Evolutionary conservation across 208 protist species (phyloP).

Genomic region (Porcisia hertigi): DNA sequence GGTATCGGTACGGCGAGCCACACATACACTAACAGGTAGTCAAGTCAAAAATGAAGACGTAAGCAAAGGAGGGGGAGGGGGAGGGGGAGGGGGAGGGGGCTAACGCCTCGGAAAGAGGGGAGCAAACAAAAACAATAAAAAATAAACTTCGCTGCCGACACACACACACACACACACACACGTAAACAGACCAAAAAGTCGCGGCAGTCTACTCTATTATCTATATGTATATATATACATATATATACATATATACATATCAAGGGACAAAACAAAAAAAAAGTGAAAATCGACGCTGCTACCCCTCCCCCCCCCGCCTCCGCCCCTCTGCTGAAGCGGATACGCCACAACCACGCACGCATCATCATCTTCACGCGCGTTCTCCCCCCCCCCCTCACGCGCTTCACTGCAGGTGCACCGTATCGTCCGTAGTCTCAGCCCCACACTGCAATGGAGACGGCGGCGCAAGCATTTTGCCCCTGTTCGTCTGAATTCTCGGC

Average conservation of each 20-base stretch:
- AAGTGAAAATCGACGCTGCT: not conserved
- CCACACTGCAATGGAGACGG: constrained; percentile 35
- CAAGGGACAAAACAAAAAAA: too few relatives aligned
- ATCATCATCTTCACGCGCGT: not conserved
- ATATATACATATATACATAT: not conserved
- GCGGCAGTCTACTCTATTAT: not conserved
- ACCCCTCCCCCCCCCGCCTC: not conserved
- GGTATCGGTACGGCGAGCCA: too few relatives aligned
- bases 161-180: not conserved
- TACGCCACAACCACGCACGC: too few relatives aligned
- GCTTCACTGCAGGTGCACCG: constrained; percentile 19
- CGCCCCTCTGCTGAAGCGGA: not conserved
- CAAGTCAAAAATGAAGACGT: not conserved
- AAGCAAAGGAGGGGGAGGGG: not conserved
- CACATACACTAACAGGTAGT: not conserved
- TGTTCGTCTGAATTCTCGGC: constrained; percentile 1
- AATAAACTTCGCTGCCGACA: not conserved
- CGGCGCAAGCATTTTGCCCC: constrained; percentile 36
- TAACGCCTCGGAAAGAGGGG: not conserved
- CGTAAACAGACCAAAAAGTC: too few relatives aligned
- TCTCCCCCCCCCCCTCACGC: not conserved
- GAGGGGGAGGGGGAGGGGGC: not conserved
- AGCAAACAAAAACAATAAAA: too few relatives aligned
- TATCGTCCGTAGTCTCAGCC: constrained; percentile 41
- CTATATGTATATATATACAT: not conserved